Evolutionary conservation across 805 yeast genomes (phyloP).

Genomic region (Tetrapisispora phaffii): DNA sequence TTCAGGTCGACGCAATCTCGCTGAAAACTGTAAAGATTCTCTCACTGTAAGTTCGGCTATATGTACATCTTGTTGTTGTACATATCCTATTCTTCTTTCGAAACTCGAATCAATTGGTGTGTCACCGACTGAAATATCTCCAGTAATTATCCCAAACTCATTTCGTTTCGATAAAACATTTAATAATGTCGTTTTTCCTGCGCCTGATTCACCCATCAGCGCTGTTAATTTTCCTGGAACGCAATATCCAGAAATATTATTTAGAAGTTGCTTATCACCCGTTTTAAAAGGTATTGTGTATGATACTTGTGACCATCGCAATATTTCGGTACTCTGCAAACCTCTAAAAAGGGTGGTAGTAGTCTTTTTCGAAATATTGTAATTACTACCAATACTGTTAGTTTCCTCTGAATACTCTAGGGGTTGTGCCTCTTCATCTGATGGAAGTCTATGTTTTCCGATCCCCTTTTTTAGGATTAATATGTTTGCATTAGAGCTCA

Average conservation of each 20-base stretch:
- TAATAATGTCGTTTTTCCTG: conserved; percentile 64
- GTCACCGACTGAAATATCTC: conserved; percentile 53
- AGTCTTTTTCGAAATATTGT: conserved; percentile 10
- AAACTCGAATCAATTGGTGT: conserved; percentile 41
- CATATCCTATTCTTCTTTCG: conserved; percentile 52
- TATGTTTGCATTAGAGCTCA: conserved; percentile 29
- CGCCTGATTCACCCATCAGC: conserved; percentile 64
- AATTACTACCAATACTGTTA: conserved; percentile 8
- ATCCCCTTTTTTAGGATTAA: conserved; percentile 47
- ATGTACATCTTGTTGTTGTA: conserved; percentile 66
- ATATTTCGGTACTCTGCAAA: conserved; percentile 35
- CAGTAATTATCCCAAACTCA: conserved; percentile 50
- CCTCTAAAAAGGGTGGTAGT: conserved; percentile 7
- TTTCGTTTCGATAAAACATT: conserved; percentile 58
- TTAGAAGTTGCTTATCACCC: conserved; percentile 45
- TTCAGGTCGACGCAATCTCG: conserved; percentile 51
- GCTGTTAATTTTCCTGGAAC: conserved; percentile 71
- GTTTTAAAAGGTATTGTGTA: conserved; percentile 52
- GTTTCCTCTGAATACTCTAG: neutral
- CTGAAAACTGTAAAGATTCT: conserved; percentile 56
- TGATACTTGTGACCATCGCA: conserved; percentile 64
- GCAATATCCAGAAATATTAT: conserved; percentile 63
- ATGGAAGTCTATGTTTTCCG: conserved; percentile 1
- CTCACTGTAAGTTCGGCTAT: conserved; percentile 55
- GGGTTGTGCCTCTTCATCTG: conserved; percentile 16